phyloP scores from a whole-genome alignment of 1,139 yeast genomes.

The Taphrina deformans region DNA sequence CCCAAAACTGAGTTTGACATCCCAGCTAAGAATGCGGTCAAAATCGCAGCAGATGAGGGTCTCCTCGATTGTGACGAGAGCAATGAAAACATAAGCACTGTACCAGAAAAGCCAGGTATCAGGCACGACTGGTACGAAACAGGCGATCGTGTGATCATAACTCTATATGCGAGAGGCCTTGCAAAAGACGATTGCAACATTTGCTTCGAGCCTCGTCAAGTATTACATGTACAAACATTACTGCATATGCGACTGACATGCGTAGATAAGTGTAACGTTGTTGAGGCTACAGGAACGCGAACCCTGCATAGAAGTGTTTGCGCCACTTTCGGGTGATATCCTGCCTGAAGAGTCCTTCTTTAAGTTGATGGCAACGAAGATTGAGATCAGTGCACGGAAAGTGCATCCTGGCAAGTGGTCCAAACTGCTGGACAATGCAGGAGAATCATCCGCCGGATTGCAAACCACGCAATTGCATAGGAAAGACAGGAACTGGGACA shows the following conservation, averaged over 20 bases:
- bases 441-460: conserved; percentile 35
- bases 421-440: conserved; percentile 40
- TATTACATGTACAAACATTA: no score
- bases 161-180: conserved; percentile 69
- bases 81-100: conserved; percentile 40
- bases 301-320: conserved; percentile 44
- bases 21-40: no score
- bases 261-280: no score
- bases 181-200: conserved; percentile 48
- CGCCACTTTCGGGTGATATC: conserved; percentile 57
- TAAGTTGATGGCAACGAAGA: conserved; percentile 66
- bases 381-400: conserved; percentile 62
- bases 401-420: conserved; percentile 51
- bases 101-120: conserved; percentile 43
- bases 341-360: conserved; percentile 52
- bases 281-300: neutral
- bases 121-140: conserved; percentile 83
- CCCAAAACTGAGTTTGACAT: no score
- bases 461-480: conserved; percentile 57
- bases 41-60: conserved; percentile 38
- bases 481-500: conserved; percentile 68
- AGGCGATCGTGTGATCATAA: conserved; percentile 57
- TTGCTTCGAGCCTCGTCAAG: conserved; percentile 40
- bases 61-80: conserved; percentile 38
- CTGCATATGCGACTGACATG: no score